Conservation (phyloP, 2,329 filamentous ascomycete species). For the Chalaropsis thielavioides region DNA sequence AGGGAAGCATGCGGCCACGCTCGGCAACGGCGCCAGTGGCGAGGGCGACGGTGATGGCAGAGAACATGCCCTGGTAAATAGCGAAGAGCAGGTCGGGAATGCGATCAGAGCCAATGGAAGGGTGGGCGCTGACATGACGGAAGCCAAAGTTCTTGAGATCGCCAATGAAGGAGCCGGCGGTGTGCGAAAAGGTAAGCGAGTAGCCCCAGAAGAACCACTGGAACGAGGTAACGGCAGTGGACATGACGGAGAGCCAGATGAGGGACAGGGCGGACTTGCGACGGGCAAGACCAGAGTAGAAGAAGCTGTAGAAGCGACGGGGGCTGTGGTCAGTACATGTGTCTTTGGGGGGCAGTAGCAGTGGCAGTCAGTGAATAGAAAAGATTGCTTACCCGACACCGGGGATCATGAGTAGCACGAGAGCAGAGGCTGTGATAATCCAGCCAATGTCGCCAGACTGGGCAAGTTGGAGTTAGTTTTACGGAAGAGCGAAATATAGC, state of each 20-base stretch:
- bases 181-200: conserved; percentile 67
- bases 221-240: conserved; percentile 67
- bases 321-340: background rate
- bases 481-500: background rate
- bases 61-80: conserved; percentile 81
- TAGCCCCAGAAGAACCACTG: conserved; percentile 96
- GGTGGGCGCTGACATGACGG: conserved; percentile 56
- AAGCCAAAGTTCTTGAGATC: conserved; percentile 69
- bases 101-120: conserved; percentile 56
- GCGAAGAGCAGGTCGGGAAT: conserved; percentile 77
- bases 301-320: conserved; percentile 46
- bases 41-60: conserved; percentile 70
- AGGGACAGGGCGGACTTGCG: conserved; percentile 79
- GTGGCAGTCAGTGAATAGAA: conserved; percentile 7
- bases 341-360: background rate
- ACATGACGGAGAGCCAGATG: conserved; percentile 84
- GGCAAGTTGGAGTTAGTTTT: background rate
- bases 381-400: conserved; percentile 51
- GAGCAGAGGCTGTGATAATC: conserved; percentile 66
- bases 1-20: conserved; percentile 74
- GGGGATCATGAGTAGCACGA: conserved; percentile 85
- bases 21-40: conserved; percentile 76
- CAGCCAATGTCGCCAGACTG: conserved; percentile 72
- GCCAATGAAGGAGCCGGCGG: conserved; percentile 61
- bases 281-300: conserved; percentile 81